These are phyloP conservation scores for Talaromyces adpressus DNA, from an alignment of 495 filamentous ascomycete genomes.

Conservation along the genomic window DNA sequence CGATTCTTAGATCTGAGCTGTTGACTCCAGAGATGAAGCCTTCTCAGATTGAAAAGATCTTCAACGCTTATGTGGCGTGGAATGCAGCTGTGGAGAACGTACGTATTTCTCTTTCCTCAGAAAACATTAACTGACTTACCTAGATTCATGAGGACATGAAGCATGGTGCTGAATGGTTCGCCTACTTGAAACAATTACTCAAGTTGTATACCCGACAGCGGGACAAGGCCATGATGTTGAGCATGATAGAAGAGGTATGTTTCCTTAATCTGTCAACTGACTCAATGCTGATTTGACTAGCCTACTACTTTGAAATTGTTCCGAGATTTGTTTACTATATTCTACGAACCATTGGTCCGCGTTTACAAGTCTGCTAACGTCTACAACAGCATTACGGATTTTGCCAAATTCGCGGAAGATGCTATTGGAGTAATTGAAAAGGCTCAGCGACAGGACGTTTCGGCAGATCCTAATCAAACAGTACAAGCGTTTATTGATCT, in stretches of 20 bases:
- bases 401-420: slow-evolving; percentile 87
- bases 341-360: slow-evolving; percentile 92
- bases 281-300: slow-evolving; percentile 12
- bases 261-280: neutral
- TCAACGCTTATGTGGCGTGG: slow-evolving; percentile 96
- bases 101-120: slow-evolving; percentile 12
- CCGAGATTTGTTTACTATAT: slow-evolving; percentile 95
- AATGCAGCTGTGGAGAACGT: slow-evolving; percentile 88
- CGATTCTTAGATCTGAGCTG: slow-evolving; percentile 67
- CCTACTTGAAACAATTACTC: slow-evolving; percentile 87
- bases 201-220: slow-evolving; percentile 87
- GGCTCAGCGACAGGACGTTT: slow-evolving; percentile 84
- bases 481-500: slow-evolving; percentile 99
- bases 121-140: slow-evolving; percentile 8
- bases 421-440: slow-evolving; percentile 82
- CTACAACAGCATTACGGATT: slow-evolving; percentile 93
- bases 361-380: slow-evolving; percentile 99
- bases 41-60: slow-evolving; percentile 73
- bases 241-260: slow-evolving; percentile 75
- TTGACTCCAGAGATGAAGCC: slow-evolving; percentile 60
- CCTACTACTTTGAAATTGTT: slow-evolving; percentile 89
- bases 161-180: slow-evolving; percentile 82
- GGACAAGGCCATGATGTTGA: slow-evolving; percentile 96
- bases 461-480: slow-evolving; percentile 93
- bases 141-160: slow-evolving; percentile 72